phyloP scores from a whole-genome alignment of 345 rosid genomes.

The Geranium brycei region DNA sequence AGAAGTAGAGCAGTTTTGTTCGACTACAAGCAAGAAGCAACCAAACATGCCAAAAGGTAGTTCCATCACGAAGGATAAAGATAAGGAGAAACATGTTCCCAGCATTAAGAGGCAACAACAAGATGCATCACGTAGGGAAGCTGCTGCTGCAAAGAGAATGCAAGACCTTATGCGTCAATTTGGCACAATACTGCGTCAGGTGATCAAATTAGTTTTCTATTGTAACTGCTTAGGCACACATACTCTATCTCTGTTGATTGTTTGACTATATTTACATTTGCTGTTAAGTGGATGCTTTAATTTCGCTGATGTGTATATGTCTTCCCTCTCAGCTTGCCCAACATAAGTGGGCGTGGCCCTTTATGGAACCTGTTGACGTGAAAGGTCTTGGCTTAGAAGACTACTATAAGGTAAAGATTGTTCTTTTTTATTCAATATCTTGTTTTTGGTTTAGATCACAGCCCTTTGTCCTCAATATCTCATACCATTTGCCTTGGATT shows the following conservation, averaged over 20 bases:
- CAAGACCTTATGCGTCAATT: conserved; percentile 77
- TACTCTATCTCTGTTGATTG: too few species aligned
- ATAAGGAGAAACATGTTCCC: conserved; percentile 32
- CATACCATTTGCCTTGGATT: not conserved
- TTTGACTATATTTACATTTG: too few species aligned
- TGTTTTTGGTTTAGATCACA: not conserved
- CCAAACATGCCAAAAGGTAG: conserved; percentile 31
- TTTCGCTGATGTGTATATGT: conserved; percentile 4
- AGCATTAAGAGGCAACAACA: conserved; percentile 48
- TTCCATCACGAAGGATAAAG: conserved; percentile 35
- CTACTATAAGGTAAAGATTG: conserved; percentile 48
- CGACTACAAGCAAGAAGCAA: conserved; percentile 23
- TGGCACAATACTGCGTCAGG: conserved; percentile 50
- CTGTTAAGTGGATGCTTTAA: not conserved
- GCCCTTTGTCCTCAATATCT: not conserved
- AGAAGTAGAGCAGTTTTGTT: conserved; percentile 52
- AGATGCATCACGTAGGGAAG: conserved; percentile 48
- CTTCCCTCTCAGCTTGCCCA: conserved; percentile 44
- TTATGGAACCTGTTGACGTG: conserved; percentile 81
- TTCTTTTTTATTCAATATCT: not conserved
- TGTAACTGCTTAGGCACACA: conserved; percentile 1
- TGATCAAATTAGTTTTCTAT: not conserved
- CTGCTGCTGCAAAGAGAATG: conserved; percentile 74
- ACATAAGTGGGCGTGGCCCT: conserved; percentile 84
- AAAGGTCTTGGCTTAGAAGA: conserved; percentile 73